Evolutionary conservation across 139 green algal genomes (phyloP), one percentile per base, ranked within the genome.

Genomic region (Monoraphidium neglectum): DNA sequence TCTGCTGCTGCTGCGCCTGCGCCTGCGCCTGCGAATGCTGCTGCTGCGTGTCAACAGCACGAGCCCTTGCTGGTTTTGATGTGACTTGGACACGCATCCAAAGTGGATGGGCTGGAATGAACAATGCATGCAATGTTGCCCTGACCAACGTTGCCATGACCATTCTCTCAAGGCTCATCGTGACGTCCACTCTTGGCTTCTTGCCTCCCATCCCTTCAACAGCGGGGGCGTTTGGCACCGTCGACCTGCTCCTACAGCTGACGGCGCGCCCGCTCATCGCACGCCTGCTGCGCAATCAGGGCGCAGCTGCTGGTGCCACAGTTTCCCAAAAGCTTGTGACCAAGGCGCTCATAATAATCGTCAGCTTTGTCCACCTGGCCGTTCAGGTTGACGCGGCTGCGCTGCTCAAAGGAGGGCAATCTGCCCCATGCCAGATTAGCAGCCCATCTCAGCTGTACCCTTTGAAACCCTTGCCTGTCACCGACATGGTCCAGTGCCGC

Each of bases 281-380:
- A 30, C 28, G 32, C 28, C 35, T 35, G 3, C 21, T 77, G 26
- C 70, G 61, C 61, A 56, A 56, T 32, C 18, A 12, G 10, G 72
- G 72, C 13, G 43, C 72, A 13, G 18, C 61, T n/a, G n/a, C n/a
- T n/a, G n/a, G n/a, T n/a, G n/a, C n/a, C n/a, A n/a, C n/a, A n/a
- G n/a, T n/a, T n/a, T n/a, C n/a, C n/a, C n/a, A n/a, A n/a, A n/a
- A n/a, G n/a, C n/a, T n/a, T 23, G 33, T 67, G 12, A 80, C 65
- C 6, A 35, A 36, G 2, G 65, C 36, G 4, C 23, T 75, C 26
- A 53, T 61, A n/a, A 80, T 68, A n/a, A 37, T 75, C 15, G 75
- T 80, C 49, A 75, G 75, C 51, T n/a, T 65, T 16, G 33, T 80
- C 12, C 75, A 80, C 56, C 68, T 63, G 36, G 21, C 65, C 18